phyloP scores from a whole-genome alignment of 176 grass and related monocot species.

The Oryza punctata region DNA sequence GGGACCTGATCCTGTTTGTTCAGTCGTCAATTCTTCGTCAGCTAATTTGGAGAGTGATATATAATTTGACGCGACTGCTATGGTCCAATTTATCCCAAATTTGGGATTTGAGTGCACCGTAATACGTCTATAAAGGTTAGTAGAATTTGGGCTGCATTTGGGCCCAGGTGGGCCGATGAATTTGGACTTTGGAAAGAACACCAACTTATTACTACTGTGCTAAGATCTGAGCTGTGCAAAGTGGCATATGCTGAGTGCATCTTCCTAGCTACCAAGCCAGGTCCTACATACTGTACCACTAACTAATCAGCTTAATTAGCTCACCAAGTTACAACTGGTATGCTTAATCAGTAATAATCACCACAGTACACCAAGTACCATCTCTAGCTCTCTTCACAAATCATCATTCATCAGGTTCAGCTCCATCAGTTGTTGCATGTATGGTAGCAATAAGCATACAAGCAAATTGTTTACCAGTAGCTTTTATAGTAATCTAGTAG shows the following conservation, averaged over 20 bases:
- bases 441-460: too few relatives aligned
- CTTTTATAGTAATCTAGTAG: too few relatives aligned
- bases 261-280: too few relatives aligned
- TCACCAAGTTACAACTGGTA: not conserved
- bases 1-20: not conserved
- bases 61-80: not conserved
- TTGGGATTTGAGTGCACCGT: too few relatives aligned
- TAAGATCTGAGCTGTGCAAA: not conserved
- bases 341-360: not conserved
- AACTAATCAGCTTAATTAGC: not conserved
- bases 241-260: too few relatives aligned
- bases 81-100: not conserved
- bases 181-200: not conserved
- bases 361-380: not conserved
- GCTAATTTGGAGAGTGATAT: too few relatives aligned
- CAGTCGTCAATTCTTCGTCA: not conserved
- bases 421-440: too few relatives aligned
- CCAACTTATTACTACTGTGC: not conserved
- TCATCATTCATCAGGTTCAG: too few relatives aligned
- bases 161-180: not conserved
- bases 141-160: not conserved
- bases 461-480: too few relatives aligned
- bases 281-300: not conserved
- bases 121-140: not conserved
- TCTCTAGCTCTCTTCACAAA: not conserved